A percentile compares a stretch with the other conserved stretches of the same genome.
Evolutionary conservation across 75 land plant species (phyloP).

Genomic region (Selaginella tamariscina): DNA sequence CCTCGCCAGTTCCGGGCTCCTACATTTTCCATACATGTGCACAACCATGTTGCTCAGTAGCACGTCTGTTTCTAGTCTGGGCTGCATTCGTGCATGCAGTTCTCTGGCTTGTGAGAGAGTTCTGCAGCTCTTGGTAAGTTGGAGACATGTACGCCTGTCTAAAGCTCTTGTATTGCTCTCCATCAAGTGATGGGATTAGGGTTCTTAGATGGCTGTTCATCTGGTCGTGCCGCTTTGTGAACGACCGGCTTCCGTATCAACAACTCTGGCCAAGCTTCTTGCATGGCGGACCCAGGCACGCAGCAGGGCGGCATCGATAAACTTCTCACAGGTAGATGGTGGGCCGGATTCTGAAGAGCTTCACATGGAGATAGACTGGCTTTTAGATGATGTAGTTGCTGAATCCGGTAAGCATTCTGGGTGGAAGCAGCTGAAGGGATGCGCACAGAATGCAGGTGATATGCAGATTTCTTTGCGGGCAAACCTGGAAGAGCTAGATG

Average conservation of each 20-base stretch:
- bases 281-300: conserved; percentile 56
- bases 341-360: conserved; percentile 55
- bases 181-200: no score
- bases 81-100: no score
- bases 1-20: no score
- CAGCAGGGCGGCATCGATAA: conserved; percentile 37
- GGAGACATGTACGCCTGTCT: no score
- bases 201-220: not conserved
- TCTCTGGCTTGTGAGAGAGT: no score
- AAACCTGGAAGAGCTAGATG: conserved; percentile 49
- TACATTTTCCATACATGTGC: no score
- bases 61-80: no score
- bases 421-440: not conserved
- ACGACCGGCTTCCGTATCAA: conserved; percentile 14
- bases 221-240: conserved; percentile 21
- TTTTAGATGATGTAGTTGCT: conserved; percentile 50
- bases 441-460: not conserved
- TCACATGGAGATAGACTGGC: conserved; percentile 61
- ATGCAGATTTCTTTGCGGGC: conserved; percentile 25
- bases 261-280: conserved; percentile 28
- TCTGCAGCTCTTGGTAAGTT: no score
- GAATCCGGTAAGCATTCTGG: not conserved
- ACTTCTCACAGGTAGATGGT: conserved; percentile 33
- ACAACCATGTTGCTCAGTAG: no score
- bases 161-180: no score